Conservation (phyloP, 1,139 yeast genomes). For the Debaryomycetaceae sp. region DNA sequence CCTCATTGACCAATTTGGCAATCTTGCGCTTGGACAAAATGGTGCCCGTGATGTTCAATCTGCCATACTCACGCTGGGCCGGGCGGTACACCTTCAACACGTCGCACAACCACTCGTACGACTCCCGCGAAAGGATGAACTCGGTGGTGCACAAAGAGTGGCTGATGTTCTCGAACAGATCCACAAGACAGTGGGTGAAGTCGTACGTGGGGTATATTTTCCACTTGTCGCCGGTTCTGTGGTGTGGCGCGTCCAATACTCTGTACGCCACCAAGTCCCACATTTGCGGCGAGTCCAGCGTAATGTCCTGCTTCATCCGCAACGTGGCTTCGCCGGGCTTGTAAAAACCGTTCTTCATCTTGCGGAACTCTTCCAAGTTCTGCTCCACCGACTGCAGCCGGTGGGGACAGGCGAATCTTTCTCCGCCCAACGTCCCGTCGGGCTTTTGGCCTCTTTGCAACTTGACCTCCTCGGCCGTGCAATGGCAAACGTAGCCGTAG, state of each 20-base stretch:
- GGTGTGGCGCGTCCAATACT: conserved; percentile 87
- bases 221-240: conserved; percentile 96
- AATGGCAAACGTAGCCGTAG: conserved; percentile 87
- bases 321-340: conserved; percentile 88
- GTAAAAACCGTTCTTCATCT: conserved; percentile 87
- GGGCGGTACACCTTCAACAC: conserved; percentile 94
- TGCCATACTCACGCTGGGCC: conserved; percentile 97
- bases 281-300: conserved; percentile 97
- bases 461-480: conserved; percentile 89
- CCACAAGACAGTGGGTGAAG: conserved; percentile 98
- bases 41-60: conserved; percentile 92
- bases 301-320: conserved; percentile 93
- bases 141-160: conserved; percentile 96
- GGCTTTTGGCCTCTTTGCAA: conserved; percentile 83
- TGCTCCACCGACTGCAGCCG: conserved; percentile 68
- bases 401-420: conserved; percentile 77
- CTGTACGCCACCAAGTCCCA: conserved; percentile 99
- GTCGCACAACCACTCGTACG: conserved; percentile 98
- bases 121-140: conserved; percentile 85
- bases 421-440: conserved; percentile 93
- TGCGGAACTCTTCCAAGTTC: conserved; percentile 75
- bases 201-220: conserved; percentile 97
- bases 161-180: conserved; percentile 91
- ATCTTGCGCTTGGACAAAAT: conserved; percentile 93
- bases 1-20: conserved; percentile 81